Base-by-base conservation (phyloP, 257 asterid genomes). In the Ilex aquifolium region DNA sequence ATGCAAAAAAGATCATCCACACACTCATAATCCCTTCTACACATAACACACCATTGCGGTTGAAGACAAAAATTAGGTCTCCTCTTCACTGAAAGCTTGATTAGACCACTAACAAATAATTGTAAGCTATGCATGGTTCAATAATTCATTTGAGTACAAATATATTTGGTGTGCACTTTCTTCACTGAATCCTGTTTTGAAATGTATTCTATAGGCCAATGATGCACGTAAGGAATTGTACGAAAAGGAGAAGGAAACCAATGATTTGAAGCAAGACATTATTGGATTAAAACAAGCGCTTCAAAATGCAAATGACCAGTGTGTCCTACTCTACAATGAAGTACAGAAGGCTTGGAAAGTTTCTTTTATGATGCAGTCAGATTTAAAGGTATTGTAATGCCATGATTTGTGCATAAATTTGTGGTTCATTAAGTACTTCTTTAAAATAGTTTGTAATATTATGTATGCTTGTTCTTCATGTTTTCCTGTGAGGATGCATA, bases 291-390 rank as follows among this genome's bases (percentile, higher is more conserved):
- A 78, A 68, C 95, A 87, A 64, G 95, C 86, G 72, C 61, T 90
- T 64, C 90, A 80, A 76, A 81, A 59, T 75, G 95, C 95, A 21
- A 90, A 84, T 67, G 97, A 93, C 71, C 99, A 93, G 75, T 85
- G 95, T 51, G 90, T 93, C 68, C 82, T 93, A 66, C 90, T 90
- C 74, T 85, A 81, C 80, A 90, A 86, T 84, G 96, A 90, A 85
- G 97, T 90, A 70, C 99, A 93, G 83, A 93, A 90, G 76, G 96
- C 96, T 51, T 87, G 94, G 97, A 90, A 87, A 82, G 94, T 90
- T 78, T 90, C 97, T 72, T 87, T 71, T 72, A 82, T 96, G 2
- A 76, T 93, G 84, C 95, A 93, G 75, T 85, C 97, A 63, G 96
- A 93, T 78, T 77, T 87, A 69, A 93, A 93, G 99, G 99, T 93